Evolutionary conservation across 1,284 basidiomycete genomes (phyloP).

Genomic region (Schizopora paradoxa): DNA sequence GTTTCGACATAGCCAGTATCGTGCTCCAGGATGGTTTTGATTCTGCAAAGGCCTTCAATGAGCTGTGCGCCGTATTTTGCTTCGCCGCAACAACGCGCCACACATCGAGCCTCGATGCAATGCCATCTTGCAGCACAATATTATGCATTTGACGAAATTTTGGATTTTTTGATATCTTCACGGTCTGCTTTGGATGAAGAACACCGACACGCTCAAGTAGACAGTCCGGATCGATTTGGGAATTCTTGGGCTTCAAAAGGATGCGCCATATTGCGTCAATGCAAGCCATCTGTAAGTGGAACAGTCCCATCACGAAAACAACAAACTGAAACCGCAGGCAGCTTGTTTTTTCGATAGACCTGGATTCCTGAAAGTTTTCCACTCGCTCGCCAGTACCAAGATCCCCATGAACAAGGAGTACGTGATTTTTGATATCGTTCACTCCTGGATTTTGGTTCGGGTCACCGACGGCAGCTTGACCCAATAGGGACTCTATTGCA

Average conservation of each 20-base stretch:
- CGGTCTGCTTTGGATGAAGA: conserved; percentile 28
- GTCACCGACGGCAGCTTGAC: conserved; percentile 27
- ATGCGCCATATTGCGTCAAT: conserved; percentile 32
- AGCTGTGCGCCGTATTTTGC: conserved; percentile 1
- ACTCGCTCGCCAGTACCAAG: conserved; percentile 25
- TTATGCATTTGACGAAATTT: conserved; percentile 34
- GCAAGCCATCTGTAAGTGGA: conserved; percentile 37
- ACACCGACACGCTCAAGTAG: conserved; percentile 21
- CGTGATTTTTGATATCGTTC: conserved; percentile 19
- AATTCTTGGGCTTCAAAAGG: conserved; percentile 20
- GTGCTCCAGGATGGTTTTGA: conserved; percentile 22
- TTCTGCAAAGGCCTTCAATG: conserved; percentile 23
- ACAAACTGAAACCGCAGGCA: conserved; percentile 25
- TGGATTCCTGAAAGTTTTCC: conserved; percentile 11
- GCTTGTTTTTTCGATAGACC: conserved; percentile 23
- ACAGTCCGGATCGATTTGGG: conserved; percentile 19
- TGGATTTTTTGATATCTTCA: conserved; percentile 26
- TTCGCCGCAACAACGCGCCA: conserved; percentile 21
- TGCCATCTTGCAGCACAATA: conserved; percentile 27
- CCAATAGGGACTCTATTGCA: conserved; percentile 23
- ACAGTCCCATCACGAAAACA: conserved; percentile 31
- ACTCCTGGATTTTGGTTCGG: conserved; percentile 10
- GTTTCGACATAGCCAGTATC: conserved; percentile 19
- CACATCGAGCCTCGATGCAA: conserved; percentile 22
- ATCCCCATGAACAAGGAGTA: conserved; percentile 26